Evolutionary conservation across 805 yeast species (phyloP).

Genomic region (Yarrowia sp.): DNA sequence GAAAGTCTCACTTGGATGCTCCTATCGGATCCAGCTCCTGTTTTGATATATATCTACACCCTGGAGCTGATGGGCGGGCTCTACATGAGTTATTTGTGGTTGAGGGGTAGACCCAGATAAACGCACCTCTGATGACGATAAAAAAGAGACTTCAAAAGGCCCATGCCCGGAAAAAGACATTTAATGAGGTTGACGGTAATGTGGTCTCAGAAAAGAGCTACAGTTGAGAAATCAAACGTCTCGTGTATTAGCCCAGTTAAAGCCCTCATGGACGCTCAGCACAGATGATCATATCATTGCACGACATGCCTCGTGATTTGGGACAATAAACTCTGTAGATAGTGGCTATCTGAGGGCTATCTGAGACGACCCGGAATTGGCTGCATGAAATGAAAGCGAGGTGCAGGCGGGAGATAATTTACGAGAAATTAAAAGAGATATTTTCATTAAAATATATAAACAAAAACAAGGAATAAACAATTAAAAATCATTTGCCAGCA

Average conservation of each 20-base stretch:
- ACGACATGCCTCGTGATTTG: background rate
- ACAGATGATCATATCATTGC: background rate
- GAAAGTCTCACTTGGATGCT: background rate
- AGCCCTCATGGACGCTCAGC: no score
- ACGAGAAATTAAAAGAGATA: background rate
- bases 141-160: background rate
- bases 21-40: background rate
- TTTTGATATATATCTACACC: no score
- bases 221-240: no score
- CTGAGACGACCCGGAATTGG: background rate
- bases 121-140: background rate
- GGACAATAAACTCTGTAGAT: background rate
- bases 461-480: background rate
- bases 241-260: no score
- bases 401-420: background rate
- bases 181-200: background rate
- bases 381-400: background rate
- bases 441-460: background rate
- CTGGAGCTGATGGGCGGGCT: no score
- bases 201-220: background rate
- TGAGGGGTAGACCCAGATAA: background rate
- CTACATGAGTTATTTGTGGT: slow-evolving; percentile 2
- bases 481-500: background rate
- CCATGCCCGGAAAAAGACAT: background rate
- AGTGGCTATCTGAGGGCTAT: slow-evolving; percentile 11